These are phyloP conservation scores for Salix brachista DNA, from an alignment of 345 rosid species.

Conservation along the genomic window DNA sequence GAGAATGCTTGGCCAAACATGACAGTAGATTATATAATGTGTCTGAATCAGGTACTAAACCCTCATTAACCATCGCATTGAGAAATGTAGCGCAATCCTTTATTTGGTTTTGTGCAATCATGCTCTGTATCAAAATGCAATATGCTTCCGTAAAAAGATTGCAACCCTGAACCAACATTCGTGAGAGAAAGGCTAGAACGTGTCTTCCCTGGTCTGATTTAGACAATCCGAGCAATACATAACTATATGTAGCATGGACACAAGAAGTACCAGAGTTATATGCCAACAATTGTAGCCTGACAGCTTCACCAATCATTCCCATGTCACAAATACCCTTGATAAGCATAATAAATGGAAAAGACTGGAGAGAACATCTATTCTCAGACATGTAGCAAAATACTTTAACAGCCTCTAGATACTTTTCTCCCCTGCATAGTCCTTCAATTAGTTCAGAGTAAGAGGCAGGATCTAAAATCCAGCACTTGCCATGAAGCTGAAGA, in stretches of 20 bases:
- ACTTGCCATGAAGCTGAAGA: constrained; percentile 15
- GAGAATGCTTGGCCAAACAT: constrained; percentile 24
- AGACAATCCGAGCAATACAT: constrained; percentile 34
- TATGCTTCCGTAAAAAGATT: constrained; percentile 34
- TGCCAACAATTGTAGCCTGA: constrained; percentile 32
- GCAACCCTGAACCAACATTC: constrained; percentile 41
- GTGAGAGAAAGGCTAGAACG: constrained; percentile 30
- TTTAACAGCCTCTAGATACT: constrained; percentile 33
- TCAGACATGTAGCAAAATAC: constrained; percentile 45
- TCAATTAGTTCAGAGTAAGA: constrained; percentile 46
- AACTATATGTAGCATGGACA: constrained; percentile 27
- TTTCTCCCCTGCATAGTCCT: constrained; percentile 36
- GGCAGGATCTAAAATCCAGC: constrained; percentile 37
- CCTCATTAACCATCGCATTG: constrained; percentile 35
- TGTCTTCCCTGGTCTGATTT: constrained; percentile 17
- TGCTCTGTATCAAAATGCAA: constrained; percentile 36
- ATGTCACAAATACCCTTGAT: constrained; percentile 27
- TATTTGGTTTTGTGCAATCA: constrained; percentile 19
- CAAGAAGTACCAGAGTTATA: constrained; percentile 26
- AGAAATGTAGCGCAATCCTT: constrained; percentile 38
- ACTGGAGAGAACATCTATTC: constrained; percentile 30
- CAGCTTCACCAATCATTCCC: constrained; percentile 41
- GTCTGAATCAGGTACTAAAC: constrained; percentile 35
- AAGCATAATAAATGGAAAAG: constrained; percentile 30
- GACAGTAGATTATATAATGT: constrained; percentile 23